Evolutionary conservation across 495 filamentous ascomycete species (phyloP).

Genomic region (Penicillium nucicola): DNA sequence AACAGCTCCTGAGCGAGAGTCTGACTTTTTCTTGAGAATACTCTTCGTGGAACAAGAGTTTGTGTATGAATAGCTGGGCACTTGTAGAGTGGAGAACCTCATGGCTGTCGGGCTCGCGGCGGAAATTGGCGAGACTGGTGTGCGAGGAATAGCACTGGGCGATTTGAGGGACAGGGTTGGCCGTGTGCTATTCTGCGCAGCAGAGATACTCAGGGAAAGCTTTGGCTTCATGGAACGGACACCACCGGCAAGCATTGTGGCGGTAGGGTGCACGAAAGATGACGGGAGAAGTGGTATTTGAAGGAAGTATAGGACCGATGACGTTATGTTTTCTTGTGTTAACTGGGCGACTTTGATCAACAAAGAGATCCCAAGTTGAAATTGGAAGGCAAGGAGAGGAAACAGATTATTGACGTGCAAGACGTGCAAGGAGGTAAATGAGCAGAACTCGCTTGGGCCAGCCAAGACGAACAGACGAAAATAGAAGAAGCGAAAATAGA

Average conservation of each 20-base stretch:
- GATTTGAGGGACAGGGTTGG: constrained; percentile 44
- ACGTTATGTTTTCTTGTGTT: constrained; percentile 1
- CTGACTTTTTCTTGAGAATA: constrained; percentile 48
- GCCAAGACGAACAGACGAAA: constrained; percentile 43
- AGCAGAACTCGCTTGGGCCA: constrained; percentile 38
- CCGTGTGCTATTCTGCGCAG: constrained; percentile 33
- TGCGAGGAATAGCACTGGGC: constrained; percentile 39
- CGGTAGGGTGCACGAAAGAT: constrained; percentile 1
- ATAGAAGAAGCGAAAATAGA: constrained; percentile 34
- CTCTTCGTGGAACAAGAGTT: constrained; percentile 50
- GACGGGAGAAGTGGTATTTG: neutral
- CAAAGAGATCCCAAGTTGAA: constrained; percentile 28
- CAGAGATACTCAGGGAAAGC: constrained; percentile 47
- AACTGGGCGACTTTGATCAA: constrained; percentile 33
- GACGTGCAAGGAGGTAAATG: constrained; percentile 25
- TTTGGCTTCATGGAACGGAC: constrained; percentile 37
- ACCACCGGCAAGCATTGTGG: constrained; percentile 39
- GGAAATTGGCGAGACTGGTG: constrained; percentile 41
- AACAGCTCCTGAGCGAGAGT: constrained; percentile 7
- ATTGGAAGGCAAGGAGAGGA: constrained; percentile 19
- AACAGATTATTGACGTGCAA: constrained; percentile 33
- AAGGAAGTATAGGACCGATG: neutral
- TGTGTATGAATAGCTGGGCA: constrained; percentile 41
- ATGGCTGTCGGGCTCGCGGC: constrained; percentile 39
- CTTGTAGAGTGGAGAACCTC: constrained; percentile 42